Evolutionary conservation across 768 basidiomycete species (phyloP).

Genomic region (Auriculariales sp.): DNA sequence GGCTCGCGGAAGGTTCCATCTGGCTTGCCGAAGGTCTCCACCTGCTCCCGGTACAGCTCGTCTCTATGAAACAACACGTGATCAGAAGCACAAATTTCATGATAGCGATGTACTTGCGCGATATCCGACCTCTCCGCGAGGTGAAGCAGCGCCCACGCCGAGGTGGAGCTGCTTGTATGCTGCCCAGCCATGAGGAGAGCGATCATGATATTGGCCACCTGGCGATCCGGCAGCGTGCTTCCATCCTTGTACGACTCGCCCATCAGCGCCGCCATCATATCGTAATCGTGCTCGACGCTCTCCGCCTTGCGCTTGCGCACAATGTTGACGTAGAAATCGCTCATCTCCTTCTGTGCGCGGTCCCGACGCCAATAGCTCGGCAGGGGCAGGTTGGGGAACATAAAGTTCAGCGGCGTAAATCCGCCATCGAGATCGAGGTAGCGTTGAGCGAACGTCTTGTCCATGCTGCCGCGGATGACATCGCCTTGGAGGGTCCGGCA

Average conservation of each 20-base stretch:
- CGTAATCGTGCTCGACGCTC: constrained; percentile 43
- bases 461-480: constrained; percentile 66
- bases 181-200: constrained; percentile 99
- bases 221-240: constrained; percentile 60
- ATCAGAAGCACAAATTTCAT: neutral
- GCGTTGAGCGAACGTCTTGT: constrained; percentile 72
- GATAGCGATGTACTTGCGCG: constrained; percentile 36
- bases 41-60: constrained; percentile 79
- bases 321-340: constrained; percentile 82
- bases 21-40: constrained; percentile 60
- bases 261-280: constrained; percentile 88
- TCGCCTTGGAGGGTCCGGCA: constrained; percentile 85
- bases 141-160: constrained; percentile 82
- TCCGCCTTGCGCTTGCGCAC: constrained; percentile 55
- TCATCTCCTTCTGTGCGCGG: constrained; percentile 82
- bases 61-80: constrained; percentile 31
- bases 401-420: constrained; percentile 89
- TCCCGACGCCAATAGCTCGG: constrained; percentile 84
- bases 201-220: constrained; percentile 97
- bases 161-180: constrained; percentile 89
- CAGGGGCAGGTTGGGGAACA: constrained; percentile 87
- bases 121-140: constrained; percentile 62
- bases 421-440: constrained; percentile 89
- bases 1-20: constrained; percentile 59
- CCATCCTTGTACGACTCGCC: constrained; percentile 78